These are phyloP conservation scores for Pythium biforme DNA, from an alignment of 352 stramenopile genomes.

Conservation along the genomic window DNA sequence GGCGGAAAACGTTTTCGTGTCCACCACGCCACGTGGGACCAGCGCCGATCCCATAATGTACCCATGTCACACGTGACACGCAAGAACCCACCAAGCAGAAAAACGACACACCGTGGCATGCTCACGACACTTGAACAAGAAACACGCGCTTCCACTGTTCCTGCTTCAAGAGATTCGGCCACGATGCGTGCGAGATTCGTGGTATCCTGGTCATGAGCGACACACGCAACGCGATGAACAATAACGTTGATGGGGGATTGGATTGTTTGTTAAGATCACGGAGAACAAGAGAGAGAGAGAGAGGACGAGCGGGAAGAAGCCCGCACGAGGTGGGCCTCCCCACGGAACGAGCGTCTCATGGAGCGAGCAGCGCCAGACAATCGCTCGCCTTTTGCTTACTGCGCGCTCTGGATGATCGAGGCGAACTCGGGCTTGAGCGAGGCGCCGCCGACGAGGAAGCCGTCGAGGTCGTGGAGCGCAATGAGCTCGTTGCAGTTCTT, in stretches of 20 bases:
- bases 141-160: too few species aligned
- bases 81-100: constrained; percentile 14
- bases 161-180: too few species aligned
- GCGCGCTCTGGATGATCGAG: constrained; percentile 76
- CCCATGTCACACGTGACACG: constrained; percentile 10
- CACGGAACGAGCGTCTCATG: too few species aligned
- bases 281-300: not conserved
- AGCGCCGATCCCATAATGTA: constrained; percentile 3
- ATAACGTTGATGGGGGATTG: not conserved
- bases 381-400: constrained; percentile 29
- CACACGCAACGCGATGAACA: too few species aligned
- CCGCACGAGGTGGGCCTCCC: too few species aligned
- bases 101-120: not conserved
- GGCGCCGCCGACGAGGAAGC: constrained; percentile 93
- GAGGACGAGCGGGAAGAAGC: too few species aligned
- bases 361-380: not conserved
- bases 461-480: constrained; percentile 82
- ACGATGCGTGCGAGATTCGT: too few species aligned
- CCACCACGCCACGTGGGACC: not conserved
- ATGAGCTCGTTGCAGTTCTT: constrained; percentile 91
- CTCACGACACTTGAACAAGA: too few species aligned
- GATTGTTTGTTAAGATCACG: constrained; percentile 2
- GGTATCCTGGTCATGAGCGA: too few species aligned
- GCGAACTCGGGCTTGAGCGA: constrained; percentile 93
- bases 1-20: not conserved